These are phyloP conservation scores for Scortechinia acanthostroma DNA, from an alignment of 2,329 filamentous ascomycete species.

Conservation along the genomic window DNA sequence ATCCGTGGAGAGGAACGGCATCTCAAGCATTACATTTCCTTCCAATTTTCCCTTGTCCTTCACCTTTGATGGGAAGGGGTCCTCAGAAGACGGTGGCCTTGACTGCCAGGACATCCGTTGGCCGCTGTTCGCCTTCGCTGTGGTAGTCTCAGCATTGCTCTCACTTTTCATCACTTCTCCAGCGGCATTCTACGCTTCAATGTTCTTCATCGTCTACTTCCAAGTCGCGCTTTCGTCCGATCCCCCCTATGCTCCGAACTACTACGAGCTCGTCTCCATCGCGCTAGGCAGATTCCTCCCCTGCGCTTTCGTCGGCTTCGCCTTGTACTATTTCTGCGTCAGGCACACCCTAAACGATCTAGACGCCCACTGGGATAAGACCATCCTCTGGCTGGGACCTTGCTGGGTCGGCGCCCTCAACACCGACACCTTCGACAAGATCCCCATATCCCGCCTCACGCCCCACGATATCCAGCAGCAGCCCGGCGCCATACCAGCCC, in stretches of 20 bases:
- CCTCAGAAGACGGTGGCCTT: slow-evolving; percentile 40
- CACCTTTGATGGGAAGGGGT: slow-evolving; percentile 34
- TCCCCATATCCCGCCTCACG: slow-evolving; percentile 62
- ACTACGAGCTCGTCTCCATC: slow-evolving; percentile 50
- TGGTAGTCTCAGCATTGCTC: slow-evolving; percentile 48
- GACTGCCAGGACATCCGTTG: slow-evolving; percentile 45
- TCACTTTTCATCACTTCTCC: slow-evolving; percentile 57
- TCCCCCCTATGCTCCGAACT: slow-evolving; percentile 47
- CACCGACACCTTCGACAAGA: slow-evolving; percentile 62
- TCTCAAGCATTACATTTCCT: slow-evolving; percentile 49
- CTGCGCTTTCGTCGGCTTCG: slow-evolving; percentile 53
- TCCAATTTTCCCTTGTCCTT: slow-evolving; percentile 61
- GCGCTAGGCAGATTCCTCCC: slow-evolving; percentile 54
- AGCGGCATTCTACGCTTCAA: slow-evolving; percentile 52
- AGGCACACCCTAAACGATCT: slow-evolving; percentile 41
- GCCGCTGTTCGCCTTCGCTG: slow-evolving; percentile 53
- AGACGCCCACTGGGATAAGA: slow-evolving; percentile 54
- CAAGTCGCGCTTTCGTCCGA: slow-evolving; percentile 61
- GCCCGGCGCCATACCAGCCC: slow-evolving; percentile 56
- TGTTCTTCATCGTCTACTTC: slow-evolving; percentile 55
- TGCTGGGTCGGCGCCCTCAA: slow-evolving; percentile 64
- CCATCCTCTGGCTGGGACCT: slow-evolving; percentile 54
- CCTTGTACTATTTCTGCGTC: slow-evolving; percentile 52
- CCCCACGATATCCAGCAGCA: slow-evolving; percentile 58
- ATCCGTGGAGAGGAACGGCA: slow-evolving; percentile 41